A percentile compares a stretch with the other conserved stretches of the same genome.
Evolutionary conservation across 2,329 filamentous ascomycete genomes (phyloP).

Genomic region (Sclerotinia minor): DNA sequence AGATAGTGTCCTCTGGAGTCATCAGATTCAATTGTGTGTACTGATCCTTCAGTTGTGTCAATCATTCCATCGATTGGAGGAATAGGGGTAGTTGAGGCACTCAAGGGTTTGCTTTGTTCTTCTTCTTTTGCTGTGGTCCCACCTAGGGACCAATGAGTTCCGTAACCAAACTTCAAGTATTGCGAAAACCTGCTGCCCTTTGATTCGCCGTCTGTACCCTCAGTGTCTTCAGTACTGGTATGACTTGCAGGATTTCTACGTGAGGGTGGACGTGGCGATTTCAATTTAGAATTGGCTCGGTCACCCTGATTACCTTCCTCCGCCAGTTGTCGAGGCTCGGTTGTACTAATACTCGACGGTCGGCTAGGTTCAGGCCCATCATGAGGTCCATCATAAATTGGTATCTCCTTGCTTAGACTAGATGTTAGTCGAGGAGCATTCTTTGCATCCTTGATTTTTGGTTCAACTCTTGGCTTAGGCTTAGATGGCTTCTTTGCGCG

Average conservation of each 20-base stretch:
- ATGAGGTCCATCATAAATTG: constrained; percentile 16
- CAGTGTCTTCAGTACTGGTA: constrained; percentile 26
- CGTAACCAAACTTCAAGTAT: constrained; percentile 67
- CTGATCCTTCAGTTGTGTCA: constrained; percentile 2
- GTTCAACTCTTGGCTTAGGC: constrained; percentile 22
- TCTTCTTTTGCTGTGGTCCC: constrained; percentile 29
- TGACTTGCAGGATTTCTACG: constrained; percentile 28
- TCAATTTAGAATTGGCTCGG: constrained; percentile 14
- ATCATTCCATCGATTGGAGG: constrained; percentile 3
- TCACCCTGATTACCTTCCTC: background rate
- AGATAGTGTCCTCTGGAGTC: constrained; percentile 56
- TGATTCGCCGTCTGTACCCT: constrained; percentile 33
- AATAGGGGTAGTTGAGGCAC: constrained; percentile 4
- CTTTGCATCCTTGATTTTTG: background rate
- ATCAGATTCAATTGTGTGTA: constrained; percentile 23
- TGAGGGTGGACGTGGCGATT: constrained; percentile 25
- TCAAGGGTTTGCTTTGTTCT: constrained; percentile 13
- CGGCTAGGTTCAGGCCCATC: background rate
- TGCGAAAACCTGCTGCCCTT: constrained; percentile 52
- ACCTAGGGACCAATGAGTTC: constrained; percentile 62
- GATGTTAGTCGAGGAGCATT: constrained; percentile 5
- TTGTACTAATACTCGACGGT: constrained; percentile 11
- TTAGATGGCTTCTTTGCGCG: constrained; percentile 44
- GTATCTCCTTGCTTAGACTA: constrained; percentile 14
- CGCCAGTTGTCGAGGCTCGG: background rate